Base-by-base conservation (phyloP, 495 filamentous ascomycete species). In the Xylaria sp. region DNA sequence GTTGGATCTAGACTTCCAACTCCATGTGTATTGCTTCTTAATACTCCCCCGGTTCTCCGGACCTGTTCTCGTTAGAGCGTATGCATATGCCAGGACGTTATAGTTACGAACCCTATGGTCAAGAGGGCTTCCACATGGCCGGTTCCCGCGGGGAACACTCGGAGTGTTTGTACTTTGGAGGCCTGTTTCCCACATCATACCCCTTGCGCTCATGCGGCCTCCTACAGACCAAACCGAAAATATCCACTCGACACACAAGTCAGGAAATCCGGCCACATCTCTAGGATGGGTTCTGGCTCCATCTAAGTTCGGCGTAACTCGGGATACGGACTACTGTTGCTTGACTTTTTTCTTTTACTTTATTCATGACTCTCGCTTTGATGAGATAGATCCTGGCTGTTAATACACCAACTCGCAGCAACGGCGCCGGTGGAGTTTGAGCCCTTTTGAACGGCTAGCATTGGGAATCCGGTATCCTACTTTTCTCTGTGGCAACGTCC, bases 361-460 rank as follows among this genome's bases (percentile, higher is more conserved):
- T 71, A 73, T 79, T 79, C 77, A 79, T 70, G 77, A 79, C 75
- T 75, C 75, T 77, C 75, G 75, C 76, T 79, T 72, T 79, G 50
- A 77, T 79, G 77, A 75, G 73, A 77, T 79, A 77, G 73, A 79
- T 63, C 74, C 75, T 75, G 75, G 77, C 73, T 76, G 72, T 77
- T 79, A 79, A 79, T 72, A 72, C 63, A 72, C 73, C 71, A 77
- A 72, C 76, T 75, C 77, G 72, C 77, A 77, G 77, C 77, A 74
- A 72, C 72, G 77, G 77, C 77, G 77, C 75, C 74, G 72, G 73
- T 78, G 73, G 76, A 72, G 74, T 76, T 76, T 73, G 69, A 65
- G 64, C 76, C 76, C 71, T 68, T 67, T 76, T 75, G 74, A 61
- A 46, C 50, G 61, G 75, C 77, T 76, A 75, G 77, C 77, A 79